Percentiles rank a stretch among this genome's conserved stretches.
phyloP scores from a whole-genome alignment of 179 eudicot genomes.

The Heliamphora pulchella region DNA sequence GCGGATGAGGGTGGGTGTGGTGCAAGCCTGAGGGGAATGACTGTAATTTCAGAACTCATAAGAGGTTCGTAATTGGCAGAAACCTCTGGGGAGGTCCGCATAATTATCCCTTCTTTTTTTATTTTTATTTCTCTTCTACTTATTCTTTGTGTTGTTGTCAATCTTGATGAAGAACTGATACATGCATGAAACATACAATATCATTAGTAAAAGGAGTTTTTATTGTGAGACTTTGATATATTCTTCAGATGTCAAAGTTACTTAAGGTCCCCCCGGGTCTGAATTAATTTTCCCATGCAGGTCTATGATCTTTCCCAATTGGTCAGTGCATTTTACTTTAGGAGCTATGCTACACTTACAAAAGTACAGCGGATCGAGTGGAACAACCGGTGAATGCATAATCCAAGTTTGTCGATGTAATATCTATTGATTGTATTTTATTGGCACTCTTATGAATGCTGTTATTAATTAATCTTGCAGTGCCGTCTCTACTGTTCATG shows the following conservation, averaged over 20 bases:
- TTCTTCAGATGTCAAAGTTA: not conserved
- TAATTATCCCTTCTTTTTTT: not conserved
- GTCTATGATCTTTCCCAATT: conserved; percentile 67
- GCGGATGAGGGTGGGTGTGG: too few species aligned
- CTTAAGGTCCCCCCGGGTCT: not conserved
- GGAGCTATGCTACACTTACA: conserved; percentile 58
- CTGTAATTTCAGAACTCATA: too few species aligned
- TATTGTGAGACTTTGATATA: not conserved
- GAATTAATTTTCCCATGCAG: conserved; percentile 24
- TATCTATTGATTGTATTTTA: not conserved
- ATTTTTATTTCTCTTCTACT: not conserved
- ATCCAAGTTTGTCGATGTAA: conserved; percentile 4
- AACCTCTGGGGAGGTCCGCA: too few species aligned
- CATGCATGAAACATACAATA: not conserved
- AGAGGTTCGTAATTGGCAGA: too few species aligned
- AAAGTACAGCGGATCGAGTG: conserved; percentile 76
- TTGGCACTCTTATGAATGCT: conserved; percentile 1
- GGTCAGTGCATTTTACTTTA: conserved; percentile 64
- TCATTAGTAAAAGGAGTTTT: not conserved
- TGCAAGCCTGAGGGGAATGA: too few species aligned
- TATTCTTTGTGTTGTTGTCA: not conserved
- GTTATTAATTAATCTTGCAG: conserved; percentile 34
- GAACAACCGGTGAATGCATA: conserved; percentile 66
- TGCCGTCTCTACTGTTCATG: conserved; percentile 76
- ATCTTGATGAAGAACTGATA: not conserved